Base-by-base conservation (phyloP, 441 rosid genomes). In the Adansonia rubrostipa region DNA sequence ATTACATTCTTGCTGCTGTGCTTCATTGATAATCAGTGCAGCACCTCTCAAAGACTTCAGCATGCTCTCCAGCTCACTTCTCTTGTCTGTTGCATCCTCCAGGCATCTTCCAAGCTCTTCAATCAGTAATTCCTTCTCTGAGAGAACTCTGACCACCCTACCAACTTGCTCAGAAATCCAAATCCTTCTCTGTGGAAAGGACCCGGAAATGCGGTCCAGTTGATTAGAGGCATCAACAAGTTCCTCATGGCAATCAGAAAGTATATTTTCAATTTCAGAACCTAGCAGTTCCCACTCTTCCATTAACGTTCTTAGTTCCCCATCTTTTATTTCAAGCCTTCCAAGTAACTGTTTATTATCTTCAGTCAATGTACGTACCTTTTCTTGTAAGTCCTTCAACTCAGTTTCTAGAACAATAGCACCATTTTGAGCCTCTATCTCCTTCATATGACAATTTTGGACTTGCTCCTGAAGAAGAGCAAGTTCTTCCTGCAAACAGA, bases 401-500 rank as follows among this genome's bases (percentile, higher is more conserved):
- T 86, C 92, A 71, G 82, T 75, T 89, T 90, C 96, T 79, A 89
- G 78, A 82, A 81, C 67, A 17, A 77, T 70, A 24, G 84, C 77
- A 74, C 80, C 84, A 71, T 84, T 88, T 80, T 88, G 80, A 69
- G 85, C 66, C 76, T 85, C 90, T 77, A 74, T 85, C 87, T 95
- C 99, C 85, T 89, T 93, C 80, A 87, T 83, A 64, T 92, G 91
- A 85, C 83, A 91, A 75, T 87, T 92, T 40, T 84, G 89, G 73
- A 92, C 90, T 85, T 92, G 92, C 85, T 89, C 84, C 84, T 95
- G 96, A 86, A 97, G 99, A 86, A 82, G 72, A 82, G 90, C 86
- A 64, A 97, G 97, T 86, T 97, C 98, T 85, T 91, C 94, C 90
- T 95, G 97, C 94, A 95, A 83, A 79, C 94, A 92, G 80, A 97